These are phyloP conservation scores for Parascedosporium putredinis DNA, from an alignment of 2,329 filamentous ascomycete species.

Conservation along the genomic window DNA sequence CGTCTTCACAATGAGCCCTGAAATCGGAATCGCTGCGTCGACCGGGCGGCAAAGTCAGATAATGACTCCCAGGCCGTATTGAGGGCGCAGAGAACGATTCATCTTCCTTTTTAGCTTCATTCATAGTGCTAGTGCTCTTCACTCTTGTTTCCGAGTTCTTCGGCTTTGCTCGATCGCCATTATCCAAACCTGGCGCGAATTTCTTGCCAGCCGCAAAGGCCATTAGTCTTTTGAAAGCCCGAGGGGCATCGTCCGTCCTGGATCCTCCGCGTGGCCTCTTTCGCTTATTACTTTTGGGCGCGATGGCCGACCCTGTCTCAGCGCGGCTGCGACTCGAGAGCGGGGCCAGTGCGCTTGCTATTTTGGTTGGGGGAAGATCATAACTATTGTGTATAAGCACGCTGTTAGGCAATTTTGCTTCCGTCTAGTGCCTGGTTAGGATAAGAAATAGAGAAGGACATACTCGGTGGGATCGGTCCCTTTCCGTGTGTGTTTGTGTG, in stretches of 20 bases:
- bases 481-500: constrained; percentile 74
- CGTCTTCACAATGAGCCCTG: constrained; percentile 55
- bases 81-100: constrained; percentile 39
- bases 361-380: constrained; percentile 37
- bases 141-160: neutral
- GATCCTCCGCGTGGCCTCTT: constrained; percentile 21
- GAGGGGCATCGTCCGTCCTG: constrained; percentile 68
- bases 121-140: constrained; percentile 52
- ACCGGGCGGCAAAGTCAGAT: constrained; percentile 76
- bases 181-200: constrained; percentile 4
- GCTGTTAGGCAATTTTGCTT: no score
- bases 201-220: constrained; percentile 42
- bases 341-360: constrained; percentile 40
- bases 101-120: constrained; percentile 47
- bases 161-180: neutral
- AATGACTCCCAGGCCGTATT: constrained; percentile 79
- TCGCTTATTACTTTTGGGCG: constrained; percentile 4
- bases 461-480: constrained; percentile 45
- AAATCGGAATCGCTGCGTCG: constrained; percentile 70
- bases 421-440: no score
- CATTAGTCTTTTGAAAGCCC: constrained; percentile 81
- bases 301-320: constrained; percentile 6
- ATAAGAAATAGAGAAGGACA: constrained; percentile 14
- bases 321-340: constrained; percentile 15
- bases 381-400: constrained; percentile 25